Evolutionary conservation across 768 basidiomycete species (phyloP).

Genomic region (Chalciporus chontae): DNA sequence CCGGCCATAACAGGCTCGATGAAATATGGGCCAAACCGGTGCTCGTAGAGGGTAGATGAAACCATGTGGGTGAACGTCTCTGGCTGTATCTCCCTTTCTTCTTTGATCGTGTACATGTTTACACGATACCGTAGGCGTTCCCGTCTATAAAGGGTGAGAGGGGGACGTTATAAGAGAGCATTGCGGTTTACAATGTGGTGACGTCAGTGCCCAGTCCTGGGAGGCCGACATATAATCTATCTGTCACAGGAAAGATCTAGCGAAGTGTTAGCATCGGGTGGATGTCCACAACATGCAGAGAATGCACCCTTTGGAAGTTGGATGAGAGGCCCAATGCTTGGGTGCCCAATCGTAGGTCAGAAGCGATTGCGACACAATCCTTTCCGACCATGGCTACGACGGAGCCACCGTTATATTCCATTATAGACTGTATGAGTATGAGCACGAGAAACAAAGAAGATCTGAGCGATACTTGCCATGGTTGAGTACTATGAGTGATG

Average conservation of each 20-base stretch:
- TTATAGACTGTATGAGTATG: constrained; percentile 61
- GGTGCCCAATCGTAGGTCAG: constrained; percentile 87
- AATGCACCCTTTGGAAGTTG: constrained; percentile 89
- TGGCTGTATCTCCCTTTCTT: constrained; percentile 94
- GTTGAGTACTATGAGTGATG: background rate
- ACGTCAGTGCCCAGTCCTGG: constrained; percentile 94
- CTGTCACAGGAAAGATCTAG: constrained; percentile 92
- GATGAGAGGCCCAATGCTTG: constrained; percentile 82
- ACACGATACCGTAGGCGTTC: constrained; percentile 91
- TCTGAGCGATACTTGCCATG: constrained; percentile 20
- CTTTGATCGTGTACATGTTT: constrained; percentile 99
- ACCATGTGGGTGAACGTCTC: constrained; percentile 95
- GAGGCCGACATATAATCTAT: constrained; percentile 87
- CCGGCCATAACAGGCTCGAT: constrained; percentile 97
- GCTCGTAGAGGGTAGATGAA: constrained; percentile 92
- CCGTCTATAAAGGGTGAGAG: constrained; percentile 45
- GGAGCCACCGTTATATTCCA: constrained; percentile 96
- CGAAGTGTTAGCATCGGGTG: background rate
- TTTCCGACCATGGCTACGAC: constrained; percentile 99
- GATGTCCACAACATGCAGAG: constrained; percentile 11
- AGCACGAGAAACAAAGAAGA: background rate
- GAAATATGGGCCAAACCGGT: constrained; percentile 94
- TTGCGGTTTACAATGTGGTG: constrained; percentile 68
- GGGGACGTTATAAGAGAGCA: background rate
- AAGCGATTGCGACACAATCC: constrained; percentile 97